phyloP scores from a whole-genome alignment of 2,329 filamentous ascomycete species.

The Tolypocladium guangdongense region DNA sequence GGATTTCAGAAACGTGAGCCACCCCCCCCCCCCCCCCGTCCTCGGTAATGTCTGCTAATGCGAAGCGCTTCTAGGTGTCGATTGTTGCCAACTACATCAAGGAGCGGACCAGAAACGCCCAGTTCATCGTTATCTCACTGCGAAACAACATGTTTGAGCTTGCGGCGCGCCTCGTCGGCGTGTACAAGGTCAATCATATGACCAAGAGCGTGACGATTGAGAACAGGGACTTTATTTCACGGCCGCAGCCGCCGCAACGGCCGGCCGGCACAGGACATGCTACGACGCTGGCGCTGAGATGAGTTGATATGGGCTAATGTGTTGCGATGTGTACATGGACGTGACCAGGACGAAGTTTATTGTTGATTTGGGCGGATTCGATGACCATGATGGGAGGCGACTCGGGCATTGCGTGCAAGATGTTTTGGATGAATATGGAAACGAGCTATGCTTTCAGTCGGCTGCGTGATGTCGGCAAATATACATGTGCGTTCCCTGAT shows the following conservation, averaged over 20 bases:
- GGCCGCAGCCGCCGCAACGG: conserved; percentile 22
- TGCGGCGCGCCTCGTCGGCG: conserved; percentile 85
- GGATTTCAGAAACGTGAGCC: conserved; percentile 91
- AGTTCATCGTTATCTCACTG: conserved; percentile 96
- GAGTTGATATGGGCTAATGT: conserved; percentile 4
- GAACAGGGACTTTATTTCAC: conserved; percentile 63
- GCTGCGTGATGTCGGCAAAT: background rate
- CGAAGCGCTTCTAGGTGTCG: conserved; percentile 53
- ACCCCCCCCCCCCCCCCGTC: conserved; percentile 1
- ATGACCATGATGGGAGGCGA: conserved; percentile 2
- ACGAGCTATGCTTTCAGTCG: background rate
- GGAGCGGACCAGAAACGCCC: conserved; percentile 96
- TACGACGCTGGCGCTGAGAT: conserved; percentile 25
- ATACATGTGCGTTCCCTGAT: background rate
- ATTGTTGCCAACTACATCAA: conserved; percentile 99
- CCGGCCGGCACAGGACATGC: conserved; percentile 17
- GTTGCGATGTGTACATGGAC: conserved; percentile 2
- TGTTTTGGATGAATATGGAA: background rate
- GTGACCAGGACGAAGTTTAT: background rate
- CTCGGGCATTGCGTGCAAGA: background rate
- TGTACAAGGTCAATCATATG: conserved; percentile 99
- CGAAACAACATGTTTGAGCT: conserved; percentile 99
- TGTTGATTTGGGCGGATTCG: background rate
- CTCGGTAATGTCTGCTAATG: background rate
- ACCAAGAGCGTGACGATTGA: conserved; percentile 87